Conservation (phyloP, 768 basidiomycete genomes). For the Tricholoma hemisulphureum region DNA sequence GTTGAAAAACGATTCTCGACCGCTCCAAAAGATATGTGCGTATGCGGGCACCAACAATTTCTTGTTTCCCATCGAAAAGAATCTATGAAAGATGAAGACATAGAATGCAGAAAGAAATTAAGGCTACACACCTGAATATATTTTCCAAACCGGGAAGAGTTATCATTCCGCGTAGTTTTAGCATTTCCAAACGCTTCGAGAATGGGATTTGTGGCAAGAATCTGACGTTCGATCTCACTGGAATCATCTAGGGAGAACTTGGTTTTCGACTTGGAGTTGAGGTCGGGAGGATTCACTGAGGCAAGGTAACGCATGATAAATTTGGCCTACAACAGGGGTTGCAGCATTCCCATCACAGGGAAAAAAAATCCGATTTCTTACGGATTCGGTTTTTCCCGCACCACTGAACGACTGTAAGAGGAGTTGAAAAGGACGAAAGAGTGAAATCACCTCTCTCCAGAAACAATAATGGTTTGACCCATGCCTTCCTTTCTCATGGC, state of each 20-base stretch:
- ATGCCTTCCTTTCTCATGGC: constrained; percentile 92
- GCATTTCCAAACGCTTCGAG: constrained; percentile 99
- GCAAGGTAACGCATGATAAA: constrained; percentile 99
- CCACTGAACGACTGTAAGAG: constrained; percentile 57
- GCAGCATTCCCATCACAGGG: constrained; percentile 2
- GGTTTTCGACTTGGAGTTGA: constrained; percentile 58
- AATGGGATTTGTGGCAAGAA: constrained; percentile 98
- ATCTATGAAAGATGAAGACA: constrained; percentile 55
- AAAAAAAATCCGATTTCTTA: constrained; percentile 29
- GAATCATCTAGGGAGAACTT: constrained; percentile 80
- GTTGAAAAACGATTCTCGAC: constrained; percentile 96
- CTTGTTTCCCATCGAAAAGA: constrained; percentile 91
- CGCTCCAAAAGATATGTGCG: constrained; percentile 97
- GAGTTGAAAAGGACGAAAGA: constrained; percentile 4
- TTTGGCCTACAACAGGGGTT: constrained; percentile 63
- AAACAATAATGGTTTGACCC: constrained; percentile 99
- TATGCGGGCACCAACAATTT: constrained; percentile 98
- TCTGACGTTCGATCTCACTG: constrained; percentile 95
- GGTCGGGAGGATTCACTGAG: constrained; percentile 85
- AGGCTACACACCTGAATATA: constrained; percentile 84
- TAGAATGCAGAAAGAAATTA: not conserved
- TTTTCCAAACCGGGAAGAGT: constrained; percentile 98
- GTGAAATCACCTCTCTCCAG: constrained; percentile 82
- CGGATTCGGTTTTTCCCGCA: constrained; percentile 98
- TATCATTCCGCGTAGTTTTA: constrained; percentile 98